Conservation (phyloP, 495 filamentous ascomycete species). For the Penicillium roqueforti region DNA sequence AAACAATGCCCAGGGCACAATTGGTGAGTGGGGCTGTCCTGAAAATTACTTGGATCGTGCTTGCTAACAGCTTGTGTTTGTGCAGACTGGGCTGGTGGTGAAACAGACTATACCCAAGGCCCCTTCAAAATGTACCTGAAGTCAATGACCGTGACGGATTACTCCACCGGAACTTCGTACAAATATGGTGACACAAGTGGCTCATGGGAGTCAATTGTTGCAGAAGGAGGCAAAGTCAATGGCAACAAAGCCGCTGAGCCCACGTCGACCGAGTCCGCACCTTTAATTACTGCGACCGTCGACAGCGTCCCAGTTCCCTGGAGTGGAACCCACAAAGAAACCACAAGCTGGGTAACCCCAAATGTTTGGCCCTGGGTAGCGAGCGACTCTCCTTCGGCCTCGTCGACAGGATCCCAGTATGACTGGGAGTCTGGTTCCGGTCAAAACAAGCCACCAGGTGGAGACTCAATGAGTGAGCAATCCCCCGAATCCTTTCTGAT, state of each 20-base stretch:
- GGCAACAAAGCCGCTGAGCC: conserved; percentile 40
- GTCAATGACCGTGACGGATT: conserved; percentile 73
- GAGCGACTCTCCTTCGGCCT: conserved; percentile 35
- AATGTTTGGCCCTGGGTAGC: conserved; percentile 61
- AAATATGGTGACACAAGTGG: conserved; percentile 72
- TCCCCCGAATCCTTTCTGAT: conserved; percentile 19
- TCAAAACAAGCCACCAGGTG: conserved; percentile 48
- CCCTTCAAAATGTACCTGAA: conserved; percentile 85
- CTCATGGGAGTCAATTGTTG: conserved; percentile 72
- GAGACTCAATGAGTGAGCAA: conserved; percentile 50
- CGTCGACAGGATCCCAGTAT: conserved; percentile 53
- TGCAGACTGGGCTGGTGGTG: conserved; percentile 76
- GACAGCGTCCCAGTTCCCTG: conserved; percentile 56
- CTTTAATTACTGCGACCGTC: conserved; percentile 52
- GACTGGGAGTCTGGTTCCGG: conserved; percentile 72
- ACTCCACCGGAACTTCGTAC: conserved; percentile 84
- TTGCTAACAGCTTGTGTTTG: conserved; percentile 17
- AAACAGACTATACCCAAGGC: conserved; percentile 70
- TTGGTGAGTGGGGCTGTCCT: conserved; percentile 44
- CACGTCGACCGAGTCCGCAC: conserved; percentile 39
- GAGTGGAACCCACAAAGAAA: conserved; percentile 59
- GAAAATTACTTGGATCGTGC: too few relatives aligned
- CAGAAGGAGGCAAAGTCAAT: conserved; percentile 67
- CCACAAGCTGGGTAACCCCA: conserved; percentile 46
- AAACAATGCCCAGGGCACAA: conserved; percentile 58